phyloP scores from a whole-genome alignment of 768 basidiomycete genomes.

The Trametes cingulata region DNA sequence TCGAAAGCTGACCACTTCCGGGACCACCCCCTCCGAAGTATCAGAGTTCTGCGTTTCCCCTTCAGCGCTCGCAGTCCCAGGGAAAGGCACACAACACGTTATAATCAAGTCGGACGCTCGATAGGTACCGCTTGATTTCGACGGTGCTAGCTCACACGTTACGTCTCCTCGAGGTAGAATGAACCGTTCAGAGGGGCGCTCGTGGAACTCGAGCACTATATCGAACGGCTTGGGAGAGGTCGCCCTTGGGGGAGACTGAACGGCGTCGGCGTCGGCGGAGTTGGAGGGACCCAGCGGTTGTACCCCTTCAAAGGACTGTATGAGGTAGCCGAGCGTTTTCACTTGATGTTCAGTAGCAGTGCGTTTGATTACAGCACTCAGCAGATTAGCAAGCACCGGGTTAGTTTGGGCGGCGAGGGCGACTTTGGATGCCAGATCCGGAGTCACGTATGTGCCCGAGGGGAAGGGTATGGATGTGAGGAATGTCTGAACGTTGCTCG shows the following conservation, averaged over 20 bases:
- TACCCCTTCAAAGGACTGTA: slow-evolving; percentile 58
- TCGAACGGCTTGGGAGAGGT: slow-evolving; percentile 61
- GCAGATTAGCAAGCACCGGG: slow-evolving; percentile 64
- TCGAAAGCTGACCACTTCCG: slow-evolving; percentile 46
- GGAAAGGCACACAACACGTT: slow-evolving; percentile 46
- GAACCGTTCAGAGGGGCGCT: slow-evolving; percentile 63
- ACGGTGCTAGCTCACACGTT: slow-evolving; percentile 43
- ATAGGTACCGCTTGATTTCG: background rate
- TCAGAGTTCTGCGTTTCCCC: background rate
- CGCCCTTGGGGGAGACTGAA: background rate
- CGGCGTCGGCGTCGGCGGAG: background rate
- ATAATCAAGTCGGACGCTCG: slow-evolving; percentile 17
- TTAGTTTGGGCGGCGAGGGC: slow-evolving; percentile 65
- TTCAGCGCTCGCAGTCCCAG: slow-evolving; percentile 18
- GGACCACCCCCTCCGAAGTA: slow-evolving; percentile 16
- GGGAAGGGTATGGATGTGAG: slow-evolving; percentile 45
- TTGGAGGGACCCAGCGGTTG: slow-evolving; percentile 2
- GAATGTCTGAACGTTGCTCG: slow-evolving; percentile 37
- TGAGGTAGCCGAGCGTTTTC: slow-evolving; percentile 69
- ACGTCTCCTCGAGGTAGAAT: slow-evolving; percentile 63
- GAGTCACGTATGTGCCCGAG: slow-evolving; percentile 49
- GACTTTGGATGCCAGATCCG: slow-evolving; percentile 61
- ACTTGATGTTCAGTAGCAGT: slow-evolving; percentile 64
- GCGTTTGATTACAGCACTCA: slow-evolving; percentile 64
- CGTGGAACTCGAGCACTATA: slow-evolving; percentile 70